phyloP scores from a whole-genome alignment of 352 stramenopile species.

The Elongisporangium senticosum region DNA sequence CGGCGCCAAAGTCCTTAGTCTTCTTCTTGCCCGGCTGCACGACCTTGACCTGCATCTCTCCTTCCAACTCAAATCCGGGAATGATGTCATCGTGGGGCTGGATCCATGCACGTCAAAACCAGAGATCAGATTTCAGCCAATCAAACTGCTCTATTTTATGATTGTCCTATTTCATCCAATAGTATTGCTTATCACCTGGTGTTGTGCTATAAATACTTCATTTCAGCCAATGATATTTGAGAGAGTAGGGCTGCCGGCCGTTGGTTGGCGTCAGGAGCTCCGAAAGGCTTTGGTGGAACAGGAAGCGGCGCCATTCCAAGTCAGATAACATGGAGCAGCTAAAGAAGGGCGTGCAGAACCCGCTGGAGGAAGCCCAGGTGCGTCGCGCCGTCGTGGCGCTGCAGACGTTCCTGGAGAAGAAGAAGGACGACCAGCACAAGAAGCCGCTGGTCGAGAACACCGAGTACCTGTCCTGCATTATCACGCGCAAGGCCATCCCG shows the following conservation, averaged over 20 bases:
- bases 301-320: conserved; percentile 3
- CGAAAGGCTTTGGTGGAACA: too few relatives aligned
- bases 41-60: conserved; percentile 75
- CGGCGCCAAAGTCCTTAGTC: conserved; percentile 44
- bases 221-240: conserved; percentile 2
- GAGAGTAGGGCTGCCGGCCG: background rate
- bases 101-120: conserved; percentile 3
- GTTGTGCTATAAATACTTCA: background rate
- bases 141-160: background rate
- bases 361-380: conserved; percentile 69
- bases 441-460: conserved; percentile 49
- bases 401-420: conserved; percentile 49
- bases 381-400: conserved; percentile 63
- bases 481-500: conserved; percentile 71
- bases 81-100: conserved; percentile 7
- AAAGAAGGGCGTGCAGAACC: conserved; percentile 63
- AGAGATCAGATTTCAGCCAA: conserved; percentile 4
- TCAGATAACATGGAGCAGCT: conserved; percentile 17
- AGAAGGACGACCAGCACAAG: conserved; percentile 44
- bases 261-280: conserved; percentile 3
- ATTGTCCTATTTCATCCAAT: conserved; percentile 4
- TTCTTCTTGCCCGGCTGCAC: conserved; percentile 45
- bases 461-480: conserved; percentile 60
- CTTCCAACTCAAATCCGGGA: conserved; percentile 2
- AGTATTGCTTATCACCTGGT: background rate